Evolutionary conservation across 2,329 filamentous ascomycete species (phyloP), one percentile per base, ranked within the genome.

Genomic region (Ophidiomyces ophidiicola): DNA sequence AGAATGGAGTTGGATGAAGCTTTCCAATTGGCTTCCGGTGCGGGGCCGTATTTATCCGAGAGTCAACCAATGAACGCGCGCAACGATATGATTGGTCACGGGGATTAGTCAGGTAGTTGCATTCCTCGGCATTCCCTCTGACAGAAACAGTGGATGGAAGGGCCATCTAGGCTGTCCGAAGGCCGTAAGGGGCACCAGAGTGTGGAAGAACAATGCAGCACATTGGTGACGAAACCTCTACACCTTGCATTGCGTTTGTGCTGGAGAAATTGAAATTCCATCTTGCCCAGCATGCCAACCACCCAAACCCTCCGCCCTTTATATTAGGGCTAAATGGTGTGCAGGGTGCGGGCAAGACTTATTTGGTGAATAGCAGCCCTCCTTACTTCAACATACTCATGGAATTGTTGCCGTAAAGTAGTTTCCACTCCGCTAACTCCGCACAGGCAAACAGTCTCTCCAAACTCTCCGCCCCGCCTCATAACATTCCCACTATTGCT

Each of bases 261-360:
- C 68, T 82, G 24, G 63, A 72, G 26, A 72, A 69, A 32, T 65
- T 84, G 41, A 56, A 67, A 43, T 46, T 57, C 24, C 72, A 80
- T 55, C 64, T 63, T 44, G 52, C 57, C 12, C 62, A 60, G 45
- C 55, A 61, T 46, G 51, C 50, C 12, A 45, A 51, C 26, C 54
- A 53, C 26, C 45, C 55, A 42, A 51, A 53, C 39, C 54, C 64
- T 36, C 71, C 70, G 14, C 85, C 86, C 19, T 82, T 94, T 59
- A 76, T 94, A 57, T 71, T 94, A 46, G 88, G 86, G 32, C 72
- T 96, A 52, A 93, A 92, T 52, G 88, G 87, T 44, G 76, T 94
- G 19, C 88, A 94, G 63, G 88, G 88, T 44, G 80, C 83, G 25
- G 88, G 88, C 49, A 94, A 96, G 66, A 92, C 87, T 3, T 92